These are phyloP conservation scores for Arthroderma sp. DNA, from an alignment of 2,329 filamentous ascomycete species.

Conservation along the genomic window DNA sequence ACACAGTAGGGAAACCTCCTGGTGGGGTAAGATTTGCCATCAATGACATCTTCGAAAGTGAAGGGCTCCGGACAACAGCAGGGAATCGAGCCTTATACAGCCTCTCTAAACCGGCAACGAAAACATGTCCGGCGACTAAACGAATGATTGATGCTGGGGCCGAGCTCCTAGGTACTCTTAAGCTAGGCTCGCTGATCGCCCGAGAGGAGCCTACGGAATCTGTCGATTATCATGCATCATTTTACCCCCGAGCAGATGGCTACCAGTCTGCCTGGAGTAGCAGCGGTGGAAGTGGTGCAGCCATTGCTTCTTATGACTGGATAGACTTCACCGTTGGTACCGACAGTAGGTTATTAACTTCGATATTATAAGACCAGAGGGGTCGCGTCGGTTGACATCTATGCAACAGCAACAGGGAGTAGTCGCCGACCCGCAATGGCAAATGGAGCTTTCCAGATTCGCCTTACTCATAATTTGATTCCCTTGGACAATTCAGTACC, in stretches of 20 bases:
- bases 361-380: not conserved
- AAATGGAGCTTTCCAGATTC: not conserved
- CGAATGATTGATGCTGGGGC: slow-evolving; percentile 44
- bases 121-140: slow-evolving; percentile 41
- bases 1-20: slow-evolving; percentile 43
- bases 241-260: slow-evolving; percentile 30
- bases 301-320: slow-evolving; percentile 26
- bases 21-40: slow-evolving; percentile 50
- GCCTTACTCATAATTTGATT: not conserved
- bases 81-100: slow-evolving; percentile 47
- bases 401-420: not conserved
- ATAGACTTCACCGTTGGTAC: slow-evolving; percentile 22
- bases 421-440: not conserved
- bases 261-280: slow-evolving; percentile 21
- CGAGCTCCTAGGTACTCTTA: slow-evolving; percentile 32
- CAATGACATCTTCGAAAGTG: slow-evolving; percentile 52
- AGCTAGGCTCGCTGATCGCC: slow-evolving; percentile 26
- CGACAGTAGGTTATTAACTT: slow-evolving; percentile 16
- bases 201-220: slow-evolving; percentile 22
- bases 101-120: slow-evolving; percentile 36
- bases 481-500: not conserved
- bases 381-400: not conserved
- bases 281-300: slow-evolving; percentile 17
- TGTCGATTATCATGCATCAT: slow-evolving; percentile 29
- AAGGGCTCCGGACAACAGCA: slow-evolving; percentile 41